Base-by-base conservation (phyloP, 257 asterid genomes). In the Fraxinus pennsylvanica region DNA sequence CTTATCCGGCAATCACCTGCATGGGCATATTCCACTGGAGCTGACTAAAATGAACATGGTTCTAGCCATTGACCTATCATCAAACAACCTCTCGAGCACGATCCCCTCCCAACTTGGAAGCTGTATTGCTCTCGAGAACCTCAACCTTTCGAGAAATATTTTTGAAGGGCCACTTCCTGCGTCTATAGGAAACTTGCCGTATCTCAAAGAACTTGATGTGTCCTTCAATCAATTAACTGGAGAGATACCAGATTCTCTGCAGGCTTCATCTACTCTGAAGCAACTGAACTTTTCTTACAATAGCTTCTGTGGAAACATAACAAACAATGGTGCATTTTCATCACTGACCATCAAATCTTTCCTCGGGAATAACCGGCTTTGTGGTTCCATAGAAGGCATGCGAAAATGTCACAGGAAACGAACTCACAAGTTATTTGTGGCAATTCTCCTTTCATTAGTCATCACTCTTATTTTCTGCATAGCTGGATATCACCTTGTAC, bases 31-130 rank as follows among this genome's bases (percentile, higher is more conserved):
- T 13, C 98, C 97, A 0, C 27, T 90, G 15, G 97, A 90, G 88
- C 86, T 93, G 25, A 86, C 93, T 33, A 92, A 93, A 78, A 89
- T 93, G 96, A 90, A 90, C 76, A 92, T 90, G 97, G 93, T 93
- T 3, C 68, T 90, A 67, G 92, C 92, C 21, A 82, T 93, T 74
- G 98, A 93, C 80, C 79, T 93, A 0, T 93, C 98, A 0, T 82
- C 80, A 1, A 93, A 93, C 81, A 84, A 83, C 50, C 88, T 93
- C 15, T 88, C 97, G 0, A 81, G 92, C 21, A 9, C 85, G 0
- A 76, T 91, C 45, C 97, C 96, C 68, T 78, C 94, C 21, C 98
- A 93, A 66, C 90, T 91, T n/a, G 96, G 91, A 6, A 91, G 93
- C 85, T 93, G 98, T 85, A 84, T 91, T 66, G 96, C 97, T 21